These are phyloP conservation scores for Leishmania turanica DNA, from an alignment of 208 protist genomes.

Conservation along the genomic window DNA sequence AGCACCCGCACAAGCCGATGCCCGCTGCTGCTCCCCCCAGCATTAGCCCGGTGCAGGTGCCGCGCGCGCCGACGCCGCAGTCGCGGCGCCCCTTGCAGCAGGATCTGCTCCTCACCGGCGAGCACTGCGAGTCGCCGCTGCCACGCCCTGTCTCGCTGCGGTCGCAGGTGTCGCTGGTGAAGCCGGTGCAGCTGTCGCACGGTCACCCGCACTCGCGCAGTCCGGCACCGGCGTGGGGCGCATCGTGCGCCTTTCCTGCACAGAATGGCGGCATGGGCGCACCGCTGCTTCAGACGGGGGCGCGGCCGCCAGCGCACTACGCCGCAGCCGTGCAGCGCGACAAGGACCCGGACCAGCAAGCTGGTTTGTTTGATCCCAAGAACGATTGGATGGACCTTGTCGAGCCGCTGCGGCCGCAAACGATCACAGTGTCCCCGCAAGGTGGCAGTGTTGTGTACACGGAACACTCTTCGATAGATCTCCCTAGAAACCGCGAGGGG, in stretches of 20 bases:
- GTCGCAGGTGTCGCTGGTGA: conserved; percentile 42
- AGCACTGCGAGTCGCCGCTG: conserved; percentile 34
- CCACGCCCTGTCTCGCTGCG: conserved; percentile 69
- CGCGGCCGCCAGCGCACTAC: neutral
- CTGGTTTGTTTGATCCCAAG: conserved; percentile 18
- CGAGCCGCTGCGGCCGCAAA: conserved; percentile 28
- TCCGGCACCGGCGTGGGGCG: neutral
- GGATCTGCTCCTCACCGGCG: neutral
- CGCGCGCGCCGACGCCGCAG: conserved; percentile 27
- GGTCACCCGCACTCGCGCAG: neutral
- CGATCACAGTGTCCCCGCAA: conserved; percentile 32
- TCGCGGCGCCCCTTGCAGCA: neutral
- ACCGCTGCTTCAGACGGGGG: neutral
- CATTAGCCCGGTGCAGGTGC: conserved; percentile 29
- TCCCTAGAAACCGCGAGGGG: neutral
- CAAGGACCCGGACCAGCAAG: conserved; percentile 4
- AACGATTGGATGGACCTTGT: conserved; percentile 45
- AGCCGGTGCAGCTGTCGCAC: neutral
- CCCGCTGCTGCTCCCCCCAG: conserved; percentile 14
- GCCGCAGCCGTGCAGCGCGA: neutral
- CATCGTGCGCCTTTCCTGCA: neutral
- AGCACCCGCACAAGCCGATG: conserved; percentile 41
- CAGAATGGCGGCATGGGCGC: neutral
- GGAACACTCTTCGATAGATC: conserved; percentile 3
- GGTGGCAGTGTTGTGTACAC: conserved; percentile 23